Evolutionary conservation across 2,329 filamentous ascomycete species (phyloP), one percentile per base, ranked within the genome.

Genomic region (Trichoderma endophyticum): DNA sequence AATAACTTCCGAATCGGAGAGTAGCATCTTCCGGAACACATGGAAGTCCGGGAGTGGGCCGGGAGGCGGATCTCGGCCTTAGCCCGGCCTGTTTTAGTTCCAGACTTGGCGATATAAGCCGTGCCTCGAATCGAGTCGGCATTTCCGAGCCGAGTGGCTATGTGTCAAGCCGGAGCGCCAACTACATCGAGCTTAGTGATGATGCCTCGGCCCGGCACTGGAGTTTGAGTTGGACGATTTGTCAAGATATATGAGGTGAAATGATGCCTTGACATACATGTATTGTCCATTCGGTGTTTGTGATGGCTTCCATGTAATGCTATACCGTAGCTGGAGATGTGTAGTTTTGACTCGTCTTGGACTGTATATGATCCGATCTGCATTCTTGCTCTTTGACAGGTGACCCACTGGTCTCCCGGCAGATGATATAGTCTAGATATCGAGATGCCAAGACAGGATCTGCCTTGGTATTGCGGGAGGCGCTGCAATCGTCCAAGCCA

Each of bases 11-110:
- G 21, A 21, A 54, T 60, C 57, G 57, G 57, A 60, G 57, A 60
- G 30, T n/a, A 34, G 57, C 57, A 60, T 34, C 18, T 12, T 54
- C 57, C 57, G 30, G 32, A 61, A 61, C n/a, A 24, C 39, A 30
- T 30, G 62, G 43, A 34, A 65, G 7, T 51, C 63, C 63, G 63
- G 32, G 48, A 68, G 65, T 68, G 65, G 65, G 12, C n/a, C 54
- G 51, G 65, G 9, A 68, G 32, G 65, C 18, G 65, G 54, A 32
- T 30, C 65, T 68, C 65, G 65, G 65, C 21, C 61, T 64, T 64
- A 64, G 39, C 34, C 32, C 60, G 60, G 60, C 6, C 60, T 62
- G 60, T 62, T 66, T 57, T 57, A 18, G 48, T 56, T 68, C 65
- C 54, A 48, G 11, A 67, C 54, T n/a, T 36, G 51, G 51, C 54